These are phyloP conservation scores for Tieghemostelium lacteum DNA, from an alignment of 78 protist species.

Conservation along the genomic window DNA sequence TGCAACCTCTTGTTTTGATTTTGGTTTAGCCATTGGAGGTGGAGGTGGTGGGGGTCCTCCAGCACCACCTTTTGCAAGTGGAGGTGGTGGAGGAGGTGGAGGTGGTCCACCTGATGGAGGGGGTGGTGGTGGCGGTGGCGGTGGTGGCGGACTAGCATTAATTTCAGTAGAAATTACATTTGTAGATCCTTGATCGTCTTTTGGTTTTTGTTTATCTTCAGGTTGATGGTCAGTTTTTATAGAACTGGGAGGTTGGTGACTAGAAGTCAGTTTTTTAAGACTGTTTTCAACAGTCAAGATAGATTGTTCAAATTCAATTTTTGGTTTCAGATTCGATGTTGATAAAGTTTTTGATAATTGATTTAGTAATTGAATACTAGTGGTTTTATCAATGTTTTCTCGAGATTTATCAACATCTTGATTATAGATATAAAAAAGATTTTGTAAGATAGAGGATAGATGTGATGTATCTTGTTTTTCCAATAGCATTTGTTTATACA, in stretches of 20 bases:
- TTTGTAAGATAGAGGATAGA: neutral
- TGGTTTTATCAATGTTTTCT: neutral
- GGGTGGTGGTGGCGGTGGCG: conserved; percentile 44
- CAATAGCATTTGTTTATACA: neutral
- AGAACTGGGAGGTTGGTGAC: neutral
- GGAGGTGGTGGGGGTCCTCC: conserved; percentile 70
- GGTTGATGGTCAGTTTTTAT: neutral
- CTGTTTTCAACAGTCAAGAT: neutral
- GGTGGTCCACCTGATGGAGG: neutral
- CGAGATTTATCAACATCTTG: neutral
- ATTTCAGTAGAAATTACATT: neutral
- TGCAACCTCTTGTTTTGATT: conserved; percentile 20
- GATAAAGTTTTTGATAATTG: conserved; percentile 36
- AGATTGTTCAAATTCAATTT: conserved; percentile 17
- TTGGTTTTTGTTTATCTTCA: neutral
- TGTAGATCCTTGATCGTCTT: neutral
- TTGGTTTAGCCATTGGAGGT: neutral
- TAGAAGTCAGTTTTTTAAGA: neutral
- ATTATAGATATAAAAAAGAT: neutral
- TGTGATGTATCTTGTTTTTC: neutral
- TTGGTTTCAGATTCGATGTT: neutral
- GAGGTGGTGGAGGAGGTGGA: conserved; percentile 44
- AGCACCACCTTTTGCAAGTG: neutral
- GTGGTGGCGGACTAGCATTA: neutral
- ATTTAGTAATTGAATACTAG: conserved; percentile 1